phyloP scores from a whole-genome alignment of 352 stramenopile species.

The Phytopythium mirpurense region DNA sequence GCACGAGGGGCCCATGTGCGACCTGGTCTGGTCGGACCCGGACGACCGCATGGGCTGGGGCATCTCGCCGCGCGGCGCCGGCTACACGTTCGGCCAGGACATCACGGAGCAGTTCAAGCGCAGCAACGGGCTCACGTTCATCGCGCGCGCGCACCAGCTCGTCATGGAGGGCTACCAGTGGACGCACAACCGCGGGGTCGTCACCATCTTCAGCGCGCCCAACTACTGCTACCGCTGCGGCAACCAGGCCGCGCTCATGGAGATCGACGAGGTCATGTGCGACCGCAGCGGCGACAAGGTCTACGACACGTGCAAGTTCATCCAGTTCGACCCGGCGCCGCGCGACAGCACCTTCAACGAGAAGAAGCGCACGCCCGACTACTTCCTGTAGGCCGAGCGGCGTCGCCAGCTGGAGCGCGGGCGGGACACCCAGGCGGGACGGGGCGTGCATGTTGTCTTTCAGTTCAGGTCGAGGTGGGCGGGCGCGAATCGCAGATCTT shows the following conservation, averaged over 20 bases:
- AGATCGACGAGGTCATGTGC: constrained; percentile 91
- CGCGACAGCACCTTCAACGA: constrained; percentile 90
- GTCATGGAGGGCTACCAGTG: constrained; percentile 95
- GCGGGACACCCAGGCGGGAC: not conserved
- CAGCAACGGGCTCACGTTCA: constrained; percentile 86
- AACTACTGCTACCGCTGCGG: constrained; percentile 96
- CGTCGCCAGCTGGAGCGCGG: no score
- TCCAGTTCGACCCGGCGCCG: constrained; percentile 88
- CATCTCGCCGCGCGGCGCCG: constrained; percentile 79
- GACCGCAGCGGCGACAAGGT: constrained; percentile 86
- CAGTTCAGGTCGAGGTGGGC: not conserved
- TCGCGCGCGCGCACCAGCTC: constrained; percentile 84
- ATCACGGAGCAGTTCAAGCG: constrained; percentile 89
- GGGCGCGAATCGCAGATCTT: not conserved
- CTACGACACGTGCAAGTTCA: constrained; percentile 91
- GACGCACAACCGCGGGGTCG: constrained; percentile 89
- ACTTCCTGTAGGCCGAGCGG: constrained; percentile 79
- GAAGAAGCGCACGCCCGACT: constrained; percentile 90
- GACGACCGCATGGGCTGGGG: constrained; percentile 85
- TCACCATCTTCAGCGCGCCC: constrained; percentile 91
- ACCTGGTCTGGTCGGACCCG: constrained; percentile 87
- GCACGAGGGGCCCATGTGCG: constrained; percentile 85
- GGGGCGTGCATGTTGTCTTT: not conserved
- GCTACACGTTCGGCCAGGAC: constrained; percentile 86
- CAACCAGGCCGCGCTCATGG: constrained; percentile 95